Conservation (phyloP, 2,329 filamentous ascomycete species). For the Sclerotinia sclerotiorum region DNA sequence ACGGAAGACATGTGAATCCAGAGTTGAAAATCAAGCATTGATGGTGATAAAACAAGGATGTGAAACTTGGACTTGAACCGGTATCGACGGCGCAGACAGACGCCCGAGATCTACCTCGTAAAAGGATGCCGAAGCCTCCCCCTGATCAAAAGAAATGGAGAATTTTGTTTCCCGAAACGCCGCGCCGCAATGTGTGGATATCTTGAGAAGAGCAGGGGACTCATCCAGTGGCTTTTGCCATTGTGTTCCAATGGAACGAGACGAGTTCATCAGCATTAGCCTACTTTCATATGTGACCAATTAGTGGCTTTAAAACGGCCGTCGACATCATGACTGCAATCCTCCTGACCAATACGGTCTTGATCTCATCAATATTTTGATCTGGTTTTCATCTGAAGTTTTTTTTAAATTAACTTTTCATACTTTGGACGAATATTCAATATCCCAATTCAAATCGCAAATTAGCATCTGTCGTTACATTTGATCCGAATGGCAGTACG, state of each 20-base stretch:
- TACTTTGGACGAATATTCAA: not conserved
- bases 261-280: conserved; percentile 4
- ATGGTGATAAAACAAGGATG: not conserved
- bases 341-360: conserved; percentile 20
- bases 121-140: conserved; percentile 20
- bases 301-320: not conserved
- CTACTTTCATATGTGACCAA: not conserved
- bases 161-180: conserved; percentile 15
- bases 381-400: conserved; percentile 4
- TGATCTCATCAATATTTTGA: not conserved
- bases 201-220: conserved; percentile 9
- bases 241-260: conserved; percentile 3
- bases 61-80: not conserved
- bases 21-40: not conserved
- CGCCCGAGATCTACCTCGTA: conserved; percentile 13
- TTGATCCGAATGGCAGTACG: not conserved
- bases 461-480: not conserved
- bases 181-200: conserved; percentile 8
- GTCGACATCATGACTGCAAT: conserved; percentile 15
- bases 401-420: not conserved
- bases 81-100: conserved; percentile 15
- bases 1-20: conserved; percentile 4
- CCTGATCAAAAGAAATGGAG: conserved; percentile 16
- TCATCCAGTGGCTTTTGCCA: conserved; percentile 10
- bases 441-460: not conserved